Conservation (phyloP, 441 rosid genomes). For the Eruca vesicaria region DNA sequence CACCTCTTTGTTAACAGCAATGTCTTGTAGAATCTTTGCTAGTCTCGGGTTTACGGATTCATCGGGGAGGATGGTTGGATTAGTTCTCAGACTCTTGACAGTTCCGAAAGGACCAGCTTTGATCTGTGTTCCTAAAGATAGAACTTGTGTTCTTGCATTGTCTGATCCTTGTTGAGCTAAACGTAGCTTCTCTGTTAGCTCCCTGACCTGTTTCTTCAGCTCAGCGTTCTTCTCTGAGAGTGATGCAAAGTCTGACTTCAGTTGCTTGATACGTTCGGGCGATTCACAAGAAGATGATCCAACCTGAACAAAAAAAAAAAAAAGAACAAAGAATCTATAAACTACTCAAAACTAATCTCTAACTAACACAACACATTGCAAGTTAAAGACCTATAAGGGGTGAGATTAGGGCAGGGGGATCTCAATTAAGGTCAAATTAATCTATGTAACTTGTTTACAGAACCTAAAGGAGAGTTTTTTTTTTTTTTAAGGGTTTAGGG, state of each 20-base stretch:
- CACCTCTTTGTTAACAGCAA: slow-evolving; percentile 76
- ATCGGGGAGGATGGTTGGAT: slow-evolving; percentile 66
- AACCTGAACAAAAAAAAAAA: slow-evolving; percentile 36
- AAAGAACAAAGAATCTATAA: neutral
- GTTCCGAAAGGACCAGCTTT: slow-evolving; percentile 93
- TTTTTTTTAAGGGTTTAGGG: neutral
- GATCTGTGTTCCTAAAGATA: slow-evolving; percentile 65
- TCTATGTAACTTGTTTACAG: slow-evolving; percentile 5
- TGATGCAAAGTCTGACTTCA: slow-evolving; percentile 64
- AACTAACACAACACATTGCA: neutral
- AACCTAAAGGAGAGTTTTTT: neutral
- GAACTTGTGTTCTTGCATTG: slow-evolving; percentile 70
- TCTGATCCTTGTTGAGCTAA: slow-evolving; percentile 77
- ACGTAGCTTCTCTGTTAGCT: slow-evolving; percentile 62
- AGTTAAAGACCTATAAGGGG: neutral
- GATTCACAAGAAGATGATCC: slow-evolving; percentile 73
- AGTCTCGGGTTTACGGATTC: slow-evolving; percentile 78
- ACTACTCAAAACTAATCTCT: too few species aligned
- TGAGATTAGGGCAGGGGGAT: neutral
- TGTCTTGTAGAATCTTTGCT: slow-evolving; percentile 61
- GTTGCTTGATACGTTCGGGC: slow-evolving; percentile 50
- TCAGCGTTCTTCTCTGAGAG: slow-evolving; percentile 68
- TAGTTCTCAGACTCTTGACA: slow-evolving; percentile 81
- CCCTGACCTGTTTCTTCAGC: slow-evolving; percentile 63
- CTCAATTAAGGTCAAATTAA: slow-evolving; percentile 4